Base-by-base conservation (phyloP, 371 early-diverging fungal species). In the Umbelopsis sp. region DNA sequence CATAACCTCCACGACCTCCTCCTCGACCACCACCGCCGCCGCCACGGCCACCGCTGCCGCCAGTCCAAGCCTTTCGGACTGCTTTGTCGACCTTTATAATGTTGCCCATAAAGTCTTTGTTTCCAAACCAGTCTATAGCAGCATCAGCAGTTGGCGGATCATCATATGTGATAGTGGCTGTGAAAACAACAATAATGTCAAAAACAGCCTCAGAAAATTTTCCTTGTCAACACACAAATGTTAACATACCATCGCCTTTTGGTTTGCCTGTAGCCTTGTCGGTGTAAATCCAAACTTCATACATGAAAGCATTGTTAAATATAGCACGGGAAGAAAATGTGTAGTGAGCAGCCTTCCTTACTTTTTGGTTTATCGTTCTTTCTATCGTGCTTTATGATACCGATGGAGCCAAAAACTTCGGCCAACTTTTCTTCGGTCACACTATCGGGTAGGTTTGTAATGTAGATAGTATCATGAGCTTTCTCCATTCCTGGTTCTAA, bases 91-190 rank as follows among this genome's bases (percentile, higher is more conserved):
- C 91, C 70, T 87, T 83, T 66, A 91, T 86, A 2, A 72, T 45
- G 73, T 85, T 78, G 22, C 83, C 83, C 66, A 84, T 79, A 69
- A 82, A 84, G 18, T 77, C 74, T 50, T 82, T 83, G 63, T 73
- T 89, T 44, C 89, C 78, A 73, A 92, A 92, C 87, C 91, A 90
- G 41, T 88, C 78, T 63, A 90, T 90, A 29, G 92, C 92, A 32
- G 86, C 89, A 65, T 87, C 87, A 24, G 89, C 86, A 44, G 92
- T 82, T 46, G 80, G 82, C 3, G 92, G 90, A 66, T 91, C 92
- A 44, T 89, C 90, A 74, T 90, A 92, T 4, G 91, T 90, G 22
- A 92, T 76, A 8, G 91, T 92, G 14, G 91, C 85, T 86, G 70
- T n/a, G 63, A 50, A 24, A 50, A 66, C 1, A 11, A n/a, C 44